Evolutionary conservation across 768 basidiomycete species (phyloP), one percentile per base, ranked within the genome.

Genomic region (Leccinum longicurvipes): DNA sequence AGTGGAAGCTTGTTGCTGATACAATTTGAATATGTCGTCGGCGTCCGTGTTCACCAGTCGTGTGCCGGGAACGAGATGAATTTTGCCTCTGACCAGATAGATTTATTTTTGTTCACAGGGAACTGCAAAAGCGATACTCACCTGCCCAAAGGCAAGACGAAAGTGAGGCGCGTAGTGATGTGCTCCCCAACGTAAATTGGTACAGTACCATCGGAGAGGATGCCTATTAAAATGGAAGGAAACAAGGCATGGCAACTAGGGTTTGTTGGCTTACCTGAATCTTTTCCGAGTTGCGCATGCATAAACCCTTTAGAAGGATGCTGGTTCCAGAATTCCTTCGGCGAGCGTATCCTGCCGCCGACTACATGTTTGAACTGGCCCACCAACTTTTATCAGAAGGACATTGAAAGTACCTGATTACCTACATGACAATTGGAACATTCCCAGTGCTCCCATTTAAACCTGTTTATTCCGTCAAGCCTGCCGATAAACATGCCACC

Each of bases 381-480:
- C 19, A 23, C 47, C 47, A 36, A 29, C 23, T 24, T 45, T 23
- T 41, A 36, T 47, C 50, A 65, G 52, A 2, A 4, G 14, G 32
- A 44, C 28, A 49, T 17, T 6, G 17, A 53, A n/a, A 31, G 5
- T 14, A 6, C 15, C 19, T 6, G 12, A 25, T 25, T 14, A 50
- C 73, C 51, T 68, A 89, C 89, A 17, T 74, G 62, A 65, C 89
- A 92, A 54, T 75, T 63, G 29, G 75, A 69, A 63, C 90, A 93
- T 66, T 87, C 80, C 82, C 87, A 90, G 48, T 78, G 64, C 64
- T 88, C 81, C 89, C 89, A 91, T 69, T 85, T 86, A 51, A 68
- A 84, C 61, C 90, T 91, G 27, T 41, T 45, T 47, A 19, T 47
- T 42, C 32, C 39, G 32, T 61, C 55, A 59, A 34, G 25, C 27